Base-by-base conservation (phyloP, 768 basidiomycete species). In the Rhodotorula graminis region DNA sequence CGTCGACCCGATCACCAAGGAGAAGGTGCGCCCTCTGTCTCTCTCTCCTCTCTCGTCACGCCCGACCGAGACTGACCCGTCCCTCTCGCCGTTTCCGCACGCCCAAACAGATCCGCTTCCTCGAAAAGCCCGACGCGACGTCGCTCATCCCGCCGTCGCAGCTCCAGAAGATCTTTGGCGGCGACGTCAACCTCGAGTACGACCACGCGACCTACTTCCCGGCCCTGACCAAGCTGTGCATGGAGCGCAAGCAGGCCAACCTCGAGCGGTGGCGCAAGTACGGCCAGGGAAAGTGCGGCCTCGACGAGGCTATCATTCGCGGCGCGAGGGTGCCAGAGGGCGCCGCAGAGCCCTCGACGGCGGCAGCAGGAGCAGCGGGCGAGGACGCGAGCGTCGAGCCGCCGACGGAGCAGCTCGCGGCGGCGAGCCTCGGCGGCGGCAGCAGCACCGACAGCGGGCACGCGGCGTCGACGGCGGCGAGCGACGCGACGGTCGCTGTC, bases 281-380 rank as follows among this genome's bases (percentile, higher is more conserved):
- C 31, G 93, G 92, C 4, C 64, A 59, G 0, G 90, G 84, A 2
- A 83, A 77, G 63, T 83, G 92, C 33, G 92, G 92, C 2, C 79
- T 88, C 47, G 88, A 85, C 78, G 92, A 95, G 79, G 91, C 88
- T 86, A 88, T 90, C 33, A 88, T 89, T 76, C 92, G 91, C 80
- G 79, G 78, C 6, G 80, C 72, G 52, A 40, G 47, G 18, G 47
- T 25, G 27, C 67, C 63, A 11, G 63, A 47, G 29, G 12, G 31
- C 12, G 25, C 44, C 9, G 37, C 2, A 16, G 11, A 56, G 21
- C 42, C 29, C 8, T 6, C 33, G 27, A 14, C 5, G 60, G 18
- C 12, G 65, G 19, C 29, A 25, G 5, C 10, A 31, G 47, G 46
- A n/a, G 66, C 42, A 19, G 50, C 63, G 52, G 40, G 50, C 42